Base-by-base conservation (phyloP, 1,284 basidiomycete species). In the Wolfiporia cocos region DNA sequence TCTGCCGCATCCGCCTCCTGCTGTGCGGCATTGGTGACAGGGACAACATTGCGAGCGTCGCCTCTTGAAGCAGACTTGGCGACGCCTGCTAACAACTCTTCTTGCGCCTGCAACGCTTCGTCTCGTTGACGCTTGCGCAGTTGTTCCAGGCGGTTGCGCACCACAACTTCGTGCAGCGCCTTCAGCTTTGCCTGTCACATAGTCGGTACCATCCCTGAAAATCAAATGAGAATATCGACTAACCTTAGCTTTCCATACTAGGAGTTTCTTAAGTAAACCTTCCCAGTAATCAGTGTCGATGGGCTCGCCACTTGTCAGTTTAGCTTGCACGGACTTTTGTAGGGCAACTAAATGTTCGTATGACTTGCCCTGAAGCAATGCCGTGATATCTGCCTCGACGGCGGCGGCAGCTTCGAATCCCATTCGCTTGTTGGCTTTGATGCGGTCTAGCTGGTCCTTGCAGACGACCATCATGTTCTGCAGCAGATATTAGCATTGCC, bases 271-370 rank as follows among this genome's bases (percentile, higher is more conserved):
- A 46, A 99, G 65, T 5, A 99, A 68, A 29, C 82, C 74, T 64
- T 98, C 95, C 96, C 96, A 99, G 61, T 99, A 99, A 62, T 99
- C 96, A 11, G 85, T 87, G 63, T 99, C 96, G 30, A 99, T 78
- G 1, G 94, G 92, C 63, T 98, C 93, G 23, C 92, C 91, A 46
- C 91, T 92, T 0, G 76, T 72, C 1, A 99, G 75, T 65, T 99
- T 99, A 39, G 74, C 74, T 55, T 92, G 89, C 12, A 99, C 86
- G 55, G 86, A 85, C 44, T 78, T 74, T 63, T 99, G 95, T 23
- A 99, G 72, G 30, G 75, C 76, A 15, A 77, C 73, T 26, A 99
- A 76, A 48, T 97, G 84, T 2, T 92, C 84, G 46, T 90, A 84
- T 3, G 84, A 77, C 65, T 94, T 93, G 34, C 85, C 86, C 22